phyloP scores from a whole-genome alignment of 1,139 yeast genomes.

The Protomyces inouyei region DNA sequence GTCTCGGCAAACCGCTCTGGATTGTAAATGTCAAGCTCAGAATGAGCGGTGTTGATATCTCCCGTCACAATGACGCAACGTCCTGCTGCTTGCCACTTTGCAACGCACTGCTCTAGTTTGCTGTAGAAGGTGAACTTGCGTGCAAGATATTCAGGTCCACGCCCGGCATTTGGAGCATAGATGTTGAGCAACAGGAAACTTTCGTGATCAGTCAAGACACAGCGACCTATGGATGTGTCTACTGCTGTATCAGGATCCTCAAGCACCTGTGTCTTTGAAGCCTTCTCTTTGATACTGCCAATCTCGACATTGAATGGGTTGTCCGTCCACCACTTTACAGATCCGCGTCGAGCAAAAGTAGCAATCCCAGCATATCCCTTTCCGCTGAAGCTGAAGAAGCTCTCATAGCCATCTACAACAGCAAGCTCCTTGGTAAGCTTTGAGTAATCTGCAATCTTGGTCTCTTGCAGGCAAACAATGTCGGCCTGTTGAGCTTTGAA shows the following conservation, averaged over 20 bases:
- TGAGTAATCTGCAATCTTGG: constrained; percentile 22
- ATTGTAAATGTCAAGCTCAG: constrained; percentile 21
- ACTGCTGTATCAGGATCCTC: constrained; percentile 16
- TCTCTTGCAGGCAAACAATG: constrained; percentile 25
- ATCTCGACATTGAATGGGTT: constrained; percentile 10
- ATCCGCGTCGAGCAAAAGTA: constrained; percentile 15
- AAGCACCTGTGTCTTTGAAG: not conserved
- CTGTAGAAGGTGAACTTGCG: constrained; percentile 21
- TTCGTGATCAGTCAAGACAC: constrained; percentile 24
- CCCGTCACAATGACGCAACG: constrained; percentile 21
- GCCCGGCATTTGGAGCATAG: constrained; percentile 26
- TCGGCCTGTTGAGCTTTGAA: constrained; percentile 21
- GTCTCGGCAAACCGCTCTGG: constrained; percentile 15
- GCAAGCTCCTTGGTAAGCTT: constrained; percentile 20
- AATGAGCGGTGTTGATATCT: constrained; percentile 25
- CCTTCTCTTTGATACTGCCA: constrained; percentile 1
- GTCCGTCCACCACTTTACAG: constrained; percentile 18
- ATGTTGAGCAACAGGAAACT: constrained; percentile 18
- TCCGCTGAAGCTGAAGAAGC: constrained; percentile 19
- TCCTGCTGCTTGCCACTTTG: constrained; percentile 22
- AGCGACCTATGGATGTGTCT: constrained; percentile 16
- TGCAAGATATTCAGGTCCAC: constrained; percentile 18
- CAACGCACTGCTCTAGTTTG: constrained; percentile 10
- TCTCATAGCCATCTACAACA: constrained; percentile 23
- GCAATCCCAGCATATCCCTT: constrained; percentile 25